Base-by-base conservation (phyloP, 2,329 filamentous ascomycete genomes). In the Thielaviopsis musarum region DNA sequence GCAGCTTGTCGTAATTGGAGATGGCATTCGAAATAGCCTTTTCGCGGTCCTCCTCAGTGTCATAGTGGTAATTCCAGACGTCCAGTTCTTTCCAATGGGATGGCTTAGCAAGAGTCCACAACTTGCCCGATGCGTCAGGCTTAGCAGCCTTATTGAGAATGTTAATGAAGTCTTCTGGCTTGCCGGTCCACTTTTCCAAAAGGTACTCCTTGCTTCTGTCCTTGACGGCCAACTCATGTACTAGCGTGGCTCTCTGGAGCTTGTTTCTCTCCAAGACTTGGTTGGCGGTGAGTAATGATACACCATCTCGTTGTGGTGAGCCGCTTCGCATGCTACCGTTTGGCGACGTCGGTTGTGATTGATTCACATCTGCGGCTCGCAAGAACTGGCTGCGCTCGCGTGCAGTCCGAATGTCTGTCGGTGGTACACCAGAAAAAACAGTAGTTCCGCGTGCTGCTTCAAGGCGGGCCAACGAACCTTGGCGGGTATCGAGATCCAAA, bases 61-160 rank as follows among this genome's bases (percentile, higher is more conserved):
- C 71, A 65, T 84, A 85, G 28, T 77, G 71, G 67, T 82, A 83
- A 60, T 75, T 77, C 75, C 78, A 85, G 22, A 83, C 78, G 64
- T 85, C 81, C 15, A 85, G 73, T 63, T 85, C 82, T 68, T 77
- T 83, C 76, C 77, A 85, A 63, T 75, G 79, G 24, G 73, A 70
- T 19, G 57, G 54, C 69, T 79, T 81, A 62, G 77, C 75, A 64
- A 84, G 69, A 38, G 72, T 69, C 75, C 78, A 85, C 64, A 74
- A 80, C 62, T 78, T 74, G 4, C 70, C 70, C 2, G 71, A 68
- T 4, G 72, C 63, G 60, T 77, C 73, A 58, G 75, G 74, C 60
- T 79, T 76, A 30, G 79, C 81, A 22, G 82, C 79, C 69, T 84
- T 85, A 55, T 77, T 72, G 13, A 85, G 68, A 0, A 76, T 76